Evolutionary conservation across 2,329 filamentous ascomycete genomes (phyloP).

Genomic region (Trichothecium sympodiale): DNA sequence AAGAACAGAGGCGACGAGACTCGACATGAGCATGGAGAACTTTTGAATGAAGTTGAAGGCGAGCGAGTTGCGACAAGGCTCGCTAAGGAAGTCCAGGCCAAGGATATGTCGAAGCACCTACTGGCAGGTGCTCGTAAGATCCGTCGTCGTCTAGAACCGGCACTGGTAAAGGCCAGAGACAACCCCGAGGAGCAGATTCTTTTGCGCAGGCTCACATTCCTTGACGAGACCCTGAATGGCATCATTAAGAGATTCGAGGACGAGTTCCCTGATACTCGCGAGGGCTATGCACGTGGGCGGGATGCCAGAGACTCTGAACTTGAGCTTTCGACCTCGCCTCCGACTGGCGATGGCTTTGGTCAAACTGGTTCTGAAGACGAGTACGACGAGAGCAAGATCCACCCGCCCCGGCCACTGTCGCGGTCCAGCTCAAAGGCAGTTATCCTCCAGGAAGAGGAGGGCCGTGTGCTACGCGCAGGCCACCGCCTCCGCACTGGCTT

Average conservation of each 20-base stretch:
- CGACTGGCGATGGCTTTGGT: conserved; percentile 18
- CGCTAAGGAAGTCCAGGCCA: conserved; percentile 50
- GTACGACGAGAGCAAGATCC: conserved; percentile 37
- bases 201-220: conserved; percentile 74
- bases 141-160: conserved; percentile 68
- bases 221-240: conserved; percentile 76
- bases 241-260: conserved; percentile 96
- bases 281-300: conserved; percentile 5
- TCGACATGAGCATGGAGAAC: conserved; percentile 39
- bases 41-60: conserved; percentile 41
- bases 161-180: conserved; percentile 62
- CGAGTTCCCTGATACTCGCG: conserved; percentile 83
- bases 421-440: conserved; percentile 44
- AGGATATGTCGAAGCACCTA: conserved; percentile 88
- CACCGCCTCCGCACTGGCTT: conserved; percentile 45
- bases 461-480: conserved; percentile 41
- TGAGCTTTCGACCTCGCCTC: conserved; percentile 12
- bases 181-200: conserved; percentile 60
- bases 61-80: conserved; percentile 32
- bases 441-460: conserved; percentile 45
- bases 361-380: conserved; percentile 27
- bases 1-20: conserved; percentile 62
- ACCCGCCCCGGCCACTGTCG: conserved; percentile 28
- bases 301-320: conserved; percentile 3
- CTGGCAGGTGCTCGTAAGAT: conserved; percentile 85